phyloP scores from a whole-genome alignment of 352 stramenopile species.

The Discostella stelligera region DNA sequence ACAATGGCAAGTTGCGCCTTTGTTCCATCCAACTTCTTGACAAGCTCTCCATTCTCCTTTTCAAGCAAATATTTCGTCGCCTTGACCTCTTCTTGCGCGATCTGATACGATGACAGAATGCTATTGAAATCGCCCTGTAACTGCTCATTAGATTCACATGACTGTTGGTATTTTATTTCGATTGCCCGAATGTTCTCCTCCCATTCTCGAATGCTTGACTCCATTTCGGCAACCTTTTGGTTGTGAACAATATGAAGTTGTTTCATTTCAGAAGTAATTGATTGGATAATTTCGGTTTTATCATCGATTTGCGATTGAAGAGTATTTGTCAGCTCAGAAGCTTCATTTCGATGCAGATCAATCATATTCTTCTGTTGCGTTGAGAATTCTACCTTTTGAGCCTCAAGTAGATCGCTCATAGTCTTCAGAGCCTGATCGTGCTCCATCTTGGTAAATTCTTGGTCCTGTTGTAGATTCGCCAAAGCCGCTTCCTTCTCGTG shows the following conservation, averaged over 20 bases:
- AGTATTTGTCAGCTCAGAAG: constrained; percentile 5
- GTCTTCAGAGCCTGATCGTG: constrained; percentile 8
- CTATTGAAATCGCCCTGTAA: constrained; percentile 11
- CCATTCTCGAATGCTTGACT: not conserved
- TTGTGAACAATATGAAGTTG: constrained; percentile 4
- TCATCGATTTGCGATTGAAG: constrained; percentile 15
- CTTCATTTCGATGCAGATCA: constrained; percentile 4
- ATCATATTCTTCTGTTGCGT: constrained; percentile 7
- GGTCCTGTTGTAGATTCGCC: constrained; percentile 16
- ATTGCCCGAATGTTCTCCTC: constrained; percentile 3
- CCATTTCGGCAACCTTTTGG: not conserved
- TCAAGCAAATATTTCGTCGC: constrained; percentile 12
- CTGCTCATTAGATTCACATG: constrained; percentile 5
- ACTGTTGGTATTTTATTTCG: constrained; percentile 5
- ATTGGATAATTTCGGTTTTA: constrained; percentile 4
- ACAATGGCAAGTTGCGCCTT: constrained; percentile 9
- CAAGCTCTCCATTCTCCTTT: constrained; percentile 30
- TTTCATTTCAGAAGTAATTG: constrained; percentile 8
- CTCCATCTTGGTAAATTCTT: constrained; percentile 19
- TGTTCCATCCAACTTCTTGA: constrained; percentile 5
- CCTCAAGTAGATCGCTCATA: constrained; percentile 4
- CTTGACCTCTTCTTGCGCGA: constrained; percentile 19
- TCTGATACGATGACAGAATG: constrained; percentile 11
- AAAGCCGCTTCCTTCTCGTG: constrained; percentile 12
- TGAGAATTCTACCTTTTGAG: constrained; percentile 7